A percentile compares a stretch with the other conserved stretches of the same genome.
Evolutionary conservation across 345 rosid species (phyloP).

Genomic region (Rhodamnia rubescens): DNA sequence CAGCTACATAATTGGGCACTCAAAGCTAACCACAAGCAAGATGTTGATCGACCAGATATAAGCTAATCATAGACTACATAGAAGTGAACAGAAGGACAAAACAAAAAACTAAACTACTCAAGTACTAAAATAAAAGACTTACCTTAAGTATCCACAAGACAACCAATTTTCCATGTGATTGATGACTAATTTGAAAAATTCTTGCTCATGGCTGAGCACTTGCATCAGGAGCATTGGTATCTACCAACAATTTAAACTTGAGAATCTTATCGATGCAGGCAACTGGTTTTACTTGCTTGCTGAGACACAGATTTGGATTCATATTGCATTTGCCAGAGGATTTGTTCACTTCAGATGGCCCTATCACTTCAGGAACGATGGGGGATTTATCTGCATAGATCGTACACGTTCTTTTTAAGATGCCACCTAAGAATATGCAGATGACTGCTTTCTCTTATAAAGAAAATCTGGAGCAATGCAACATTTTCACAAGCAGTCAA

Average conservation of each 20-base stretch:
- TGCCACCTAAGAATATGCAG: background rate
- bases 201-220: background rate
- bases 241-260: background rate
- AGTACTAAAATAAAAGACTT: background rate
- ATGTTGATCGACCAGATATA: background rate
- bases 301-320: background rate
- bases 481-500: background rate
- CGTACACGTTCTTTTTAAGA: background rate
- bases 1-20: background rate
- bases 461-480: background rate
- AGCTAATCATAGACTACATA: background rate
- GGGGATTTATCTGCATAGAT: background rate
- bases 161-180: background rate
- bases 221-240: background rate
- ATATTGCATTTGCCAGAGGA: background rate
- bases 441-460: background rate
- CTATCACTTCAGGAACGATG: background rate
- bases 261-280: background rate
- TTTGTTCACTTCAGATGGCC: background rate
- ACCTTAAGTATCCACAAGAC: background rate
- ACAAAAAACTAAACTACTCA: background rate
- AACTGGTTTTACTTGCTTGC: background rate
- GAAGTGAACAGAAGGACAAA: background rate
- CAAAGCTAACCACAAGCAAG: background rate
- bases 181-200: background rate